phyloP scores from a whole-genome alignment of 345 rosid species.

The Aquilaria sinensis region DNA sequence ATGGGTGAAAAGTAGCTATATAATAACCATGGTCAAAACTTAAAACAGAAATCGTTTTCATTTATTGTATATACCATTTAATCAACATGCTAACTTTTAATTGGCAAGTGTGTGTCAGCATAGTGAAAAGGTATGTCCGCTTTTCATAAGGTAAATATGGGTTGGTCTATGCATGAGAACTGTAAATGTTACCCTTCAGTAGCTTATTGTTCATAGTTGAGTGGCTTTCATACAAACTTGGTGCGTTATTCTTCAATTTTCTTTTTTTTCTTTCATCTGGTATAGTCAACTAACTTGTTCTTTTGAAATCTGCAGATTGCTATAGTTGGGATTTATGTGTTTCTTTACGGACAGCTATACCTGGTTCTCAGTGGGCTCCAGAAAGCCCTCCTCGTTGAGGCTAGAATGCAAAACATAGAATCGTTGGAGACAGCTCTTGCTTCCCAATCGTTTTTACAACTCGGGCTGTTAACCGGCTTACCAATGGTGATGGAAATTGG shows the following conservation, averaged over 20 bases:
- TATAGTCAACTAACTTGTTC: conserved; percentile 6
- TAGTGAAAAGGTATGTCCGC: too few species aligned
- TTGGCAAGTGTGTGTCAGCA: too few species aligned
- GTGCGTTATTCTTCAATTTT: neutral
- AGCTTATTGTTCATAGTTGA: too few species aligned
- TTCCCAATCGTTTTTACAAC: conserved; percentile 95
- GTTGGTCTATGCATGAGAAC: too few species aligned
- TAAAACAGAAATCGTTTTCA: too few species aligned
- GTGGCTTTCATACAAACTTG: too few species aligned
- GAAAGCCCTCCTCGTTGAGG: conserved; percentile 59
- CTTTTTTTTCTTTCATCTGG: conserved; percentile 1
- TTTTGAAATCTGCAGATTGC: conserved; percentile 46
- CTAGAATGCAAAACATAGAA: conserved; percentile 67
- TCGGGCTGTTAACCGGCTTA: conserved; percentile 90
- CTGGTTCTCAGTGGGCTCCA: conserved; percentile 93
- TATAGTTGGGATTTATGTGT: conserved; percentile 73
- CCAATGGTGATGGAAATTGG: conserved; percentile 99
- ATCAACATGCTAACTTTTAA: too few species aligned
- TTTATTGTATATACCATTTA: too few species aligned
- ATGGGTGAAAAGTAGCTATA: too few species aligned
- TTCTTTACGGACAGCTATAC: conserved; percentile 92
- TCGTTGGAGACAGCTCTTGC: conserved; percentile 96
- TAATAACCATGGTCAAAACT: too few species aligned
- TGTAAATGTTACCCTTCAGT: too few species aligned
- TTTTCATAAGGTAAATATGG: too few species aligned